These are phyloP conservation scores for Linderniella brevidens DNA, from an alignment of 257 asterid species.

Conservation along the genomic window DNA sequence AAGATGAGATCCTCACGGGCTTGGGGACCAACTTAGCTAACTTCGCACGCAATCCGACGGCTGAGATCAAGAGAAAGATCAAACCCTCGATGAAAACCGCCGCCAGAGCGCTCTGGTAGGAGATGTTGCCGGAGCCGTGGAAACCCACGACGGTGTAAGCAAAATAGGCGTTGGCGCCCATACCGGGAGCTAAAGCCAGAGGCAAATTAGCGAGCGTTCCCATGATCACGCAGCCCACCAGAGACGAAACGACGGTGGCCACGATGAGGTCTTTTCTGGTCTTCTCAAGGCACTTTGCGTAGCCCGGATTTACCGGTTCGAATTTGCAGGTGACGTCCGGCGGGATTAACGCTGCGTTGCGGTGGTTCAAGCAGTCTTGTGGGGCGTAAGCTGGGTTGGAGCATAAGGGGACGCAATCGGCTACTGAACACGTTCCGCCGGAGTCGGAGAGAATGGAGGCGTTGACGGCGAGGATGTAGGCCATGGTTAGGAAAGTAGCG, in stretches of 20 bases:
- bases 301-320: conserved; percentile 62
- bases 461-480: conserved; percentile 67
- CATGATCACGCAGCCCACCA: conserved; percentile 56
- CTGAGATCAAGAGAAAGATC: conserved; percentile 35
- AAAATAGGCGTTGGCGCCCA: conserved; percentile 64
- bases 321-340: conserved; percentile 53
- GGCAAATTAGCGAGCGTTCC: conserved; percentile 59
- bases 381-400: conserved; percentile 27
- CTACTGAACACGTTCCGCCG: conserved; percentile 61
- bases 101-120: conserved; percentile 52
- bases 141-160: conserved; percentile 64
- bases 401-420: conserved; percentile 54
- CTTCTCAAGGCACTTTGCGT: conserved; percentile 38
- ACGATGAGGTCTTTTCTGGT: conserved; percentile 52
- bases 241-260: conserved; percentile 54
- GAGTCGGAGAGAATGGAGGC: conserved; percentile 61
- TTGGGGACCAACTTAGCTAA: conserved; percentile 48
- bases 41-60: conserved; percentile 41
- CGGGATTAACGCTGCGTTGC: conserved; percentile 16
- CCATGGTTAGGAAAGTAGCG: conserved; percentile 70
- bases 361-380: conserved; percentile 17
- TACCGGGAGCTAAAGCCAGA: conserved; percentile 61
- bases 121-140: conserved; percentile 53
- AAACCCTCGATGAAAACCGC: conserved; percentile 60
- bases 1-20: conserved; percentile 53